These are phyloP conservation scores for Aquilaria sinensis DNA, from an alignment of 345 rosid species.

Conservation along the genomic window DNA sequence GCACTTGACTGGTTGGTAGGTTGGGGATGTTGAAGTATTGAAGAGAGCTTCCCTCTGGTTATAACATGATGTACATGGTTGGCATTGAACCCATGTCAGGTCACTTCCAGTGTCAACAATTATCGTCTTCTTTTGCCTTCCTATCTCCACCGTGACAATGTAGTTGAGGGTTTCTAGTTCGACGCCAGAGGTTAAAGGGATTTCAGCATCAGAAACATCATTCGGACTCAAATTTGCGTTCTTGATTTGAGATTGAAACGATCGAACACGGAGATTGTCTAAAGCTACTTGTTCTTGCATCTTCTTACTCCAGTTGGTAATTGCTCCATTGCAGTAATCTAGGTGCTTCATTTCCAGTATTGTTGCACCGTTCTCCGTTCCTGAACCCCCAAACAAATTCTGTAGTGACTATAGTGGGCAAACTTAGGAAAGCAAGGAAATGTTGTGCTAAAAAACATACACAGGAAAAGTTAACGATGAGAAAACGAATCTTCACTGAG, in stretches of 20 bases:
- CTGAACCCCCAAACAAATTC: conserved; percentile 24
- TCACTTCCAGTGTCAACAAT: conserved; percentile 95
- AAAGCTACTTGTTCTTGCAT: conserved; percentile 38
- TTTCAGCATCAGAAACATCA: conserved; percentile 27
- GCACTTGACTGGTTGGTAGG: conserved; percentile 50
- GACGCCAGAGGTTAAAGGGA: conserved; percentile 64
- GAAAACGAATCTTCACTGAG: not conserved
- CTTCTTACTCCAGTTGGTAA: conserved; percentile 49
- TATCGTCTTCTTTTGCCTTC: conserved; percentile 49
- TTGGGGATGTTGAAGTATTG: conserved; percentile 54
- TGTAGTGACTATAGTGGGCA: not conserved
- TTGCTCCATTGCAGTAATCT: conserved; percentile 45
- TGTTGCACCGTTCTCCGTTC: conserved; percentile 41
- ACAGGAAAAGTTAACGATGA: not conserved
- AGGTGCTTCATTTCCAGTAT: conserved; percentile 73
- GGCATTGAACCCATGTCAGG: conserved; percentile 93
- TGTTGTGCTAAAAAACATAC: not conserved
- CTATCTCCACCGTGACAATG: conserved; percentile 57
- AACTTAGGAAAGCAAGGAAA: not conserved
- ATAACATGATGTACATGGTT: conserved; percentile 70
- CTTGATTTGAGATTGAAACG: conserved; percentile 49
- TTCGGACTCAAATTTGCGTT: conserved; percentile 13
- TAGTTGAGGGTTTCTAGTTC: conserved; percentile 65
- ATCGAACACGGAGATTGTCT: conserved; percentile 45
- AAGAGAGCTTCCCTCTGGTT: conserved; percentile 69